phyloP scores from a whole-genome alignment of 352 stramenopile species.

The Salisapilia sapeloensis region DNA sequence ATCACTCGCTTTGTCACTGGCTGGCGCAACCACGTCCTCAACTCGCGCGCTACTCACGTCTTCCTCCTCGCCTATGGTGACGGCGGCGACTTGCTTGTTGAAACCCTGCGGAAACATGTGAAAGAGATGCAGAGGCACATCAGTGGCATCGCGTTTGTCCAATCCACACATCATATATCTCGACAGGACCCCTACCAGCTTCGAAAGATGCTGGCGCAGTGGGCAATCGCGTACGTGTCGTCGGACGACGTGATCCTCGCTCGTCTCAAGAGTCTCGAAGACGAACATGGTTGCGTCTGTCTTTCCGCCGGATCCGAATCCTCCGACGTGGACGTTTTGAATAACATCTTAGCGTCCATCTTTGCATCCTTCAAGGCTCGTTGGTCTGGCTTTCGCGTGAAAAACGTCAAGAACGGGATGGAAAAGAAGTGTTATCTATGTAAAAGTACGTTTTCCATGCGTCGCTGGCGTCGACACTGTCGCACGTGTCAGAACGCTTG shows the following conservation, averaged over 20 bases:
- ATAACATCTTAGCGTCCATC: slow-evolving; percentile 29
- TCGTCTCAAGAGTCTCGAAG: slow-evolving; percentile 33
- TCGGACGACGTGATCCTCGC: slow-evolving; percentile 18
- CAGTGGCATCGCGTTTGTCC: slow-evolving; percentile 45
- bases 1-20: slow-evolving; percentile 46
- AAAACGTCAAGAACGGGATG: slow-evolving; percentile 52
- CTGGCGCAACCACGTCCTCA: slow-evolving; percentile 52
- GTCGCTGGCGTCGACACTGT: slow-evolving; percentile 49
- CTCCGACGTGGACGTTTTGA: slow-evolving; percentile 32
- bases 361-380: slow-evolving; percentile 52
- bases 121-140: slow-evolving; percentile 52
- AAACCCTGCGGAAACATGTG: slow-evolving; percentile 30
- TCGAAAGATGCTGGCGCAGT: slow-evolving; percentile 52
- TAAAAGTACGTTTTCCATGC: slow-evolving; percentile 52
- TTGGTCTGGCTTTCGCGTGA: slow-evolving; percentile 59
- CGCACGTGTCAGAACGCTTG: slow-evolving; percentile 45
- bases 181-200: slow-evolving; percentile 37
- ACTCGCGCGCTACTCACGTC: slow-evolving; percentile 39
- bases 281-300: slow-evolving; percentile 33
- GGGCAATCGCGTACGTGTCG: slow-evolving; percentile 36
- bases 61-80: slow-evolving; percentile 49
- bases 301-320: slow-evolving; percentile 19
- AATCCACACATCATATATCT: slow-evolving; percentile 40
- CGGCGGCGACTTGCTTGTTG: slow-evolving; percentile 29
- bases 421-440: slow-evolving; percentile 50